phyloP scores from a whole-genome alignment of 1,284 basidiomycete species.

The Stygiomarasmius scandens region DNA sequence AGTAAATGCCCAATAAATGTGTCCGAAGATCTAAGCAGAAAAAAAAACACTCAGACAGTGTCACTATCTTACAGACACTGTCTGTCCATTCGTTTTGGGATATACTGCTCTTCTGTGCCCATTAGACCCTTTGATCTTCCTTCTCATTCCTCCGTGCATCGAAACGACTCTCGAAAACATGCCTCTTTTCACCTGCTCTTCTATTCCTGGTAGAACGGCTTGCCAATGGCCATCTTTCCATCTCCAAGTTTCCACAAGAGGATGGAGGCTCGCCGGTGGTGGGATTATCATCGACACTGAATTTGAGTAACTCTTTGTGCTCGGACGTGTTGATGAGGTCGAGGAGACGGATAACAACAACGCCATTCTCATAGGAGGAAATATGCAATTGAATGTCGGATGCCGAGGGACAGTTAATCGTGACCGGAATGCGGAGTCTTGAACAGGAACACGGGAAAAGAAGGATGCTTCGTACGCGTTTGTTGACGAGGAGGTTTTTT shows the following conservation, averaged over 20 bases:
- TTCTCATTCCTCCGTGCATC: not conserved
- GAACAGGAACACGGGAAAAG: conserved; percentile 47
- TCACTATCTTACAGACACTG: too few relatives aligned
- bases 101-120: too few relatives aligned
- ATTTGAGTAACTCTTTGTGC: conserved; percentile 16
- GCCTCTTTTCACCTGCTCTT: conserved; percentile 49
- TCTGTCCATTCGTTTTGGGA: too few relatives aligned
- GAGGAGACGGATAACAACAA: not conserved
- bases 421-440: conserved; percentile 55
- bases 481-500: conserved; percentile 32
- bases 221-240: conserved; percentile 58
- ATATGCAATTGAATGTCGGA: conserved; percentile 48
- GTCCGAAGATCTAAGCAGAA: too few relatives aligned
- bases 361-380: conserved; percentile 42
- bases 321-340: conserved; percentile 7
- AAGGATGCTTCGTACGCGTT: conserved; percentile 2
- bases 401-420: conserved; percentile 52
- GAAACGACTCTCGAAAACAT: conserved; percentile 34
- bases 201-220: conserved; percentile 46
- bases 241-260: conserved; percentile 44
- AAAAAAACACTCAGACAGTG: too few relatives aligned
- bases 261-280: conserved; percentile 10
- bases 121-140: too few relatives aligned
- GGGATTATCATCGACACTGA: not conserved
- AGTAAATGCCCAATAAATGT: too few relatives aligned